Conservation (phyloP, 2,329 filamentous ascomycete genomes). For the Corynespora cassiicola region DNA sequence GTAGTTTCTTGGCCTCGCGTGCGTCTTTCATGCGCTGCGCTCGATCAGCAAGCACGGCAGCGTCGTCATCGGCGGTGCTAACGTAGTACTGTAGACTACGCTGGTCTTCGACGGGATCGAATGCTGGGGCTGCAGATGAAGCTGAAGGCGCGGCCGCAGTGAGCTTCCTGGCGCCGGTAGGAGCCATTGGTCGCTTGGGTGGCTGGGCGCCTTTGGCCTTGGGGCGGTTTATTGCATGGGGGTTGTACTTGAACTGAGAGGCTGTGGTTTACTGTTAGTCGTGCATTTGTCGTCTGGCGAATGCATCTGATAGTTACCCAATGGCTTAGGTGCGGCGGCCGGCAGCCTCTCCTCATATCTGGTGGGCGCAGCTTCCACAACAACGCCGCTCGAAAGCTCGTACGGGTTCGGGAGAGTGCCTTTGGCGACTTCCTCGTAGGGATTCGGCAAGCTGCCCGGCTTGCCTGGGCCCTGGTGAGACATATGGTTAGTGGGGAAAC, state of each 20-base stretch:
- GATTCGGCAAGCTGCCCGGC: conserved; percentile 31
- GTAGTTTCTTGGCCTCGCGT: conserved; percentile 60
- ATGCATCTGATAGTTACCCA: conserved; percentile 43
- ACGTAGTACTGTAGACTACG: conserved; percentile 62
- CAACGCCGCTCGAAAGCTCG: too few relatives aligned
- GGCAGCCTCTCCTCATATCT: conserved; percentile 35
- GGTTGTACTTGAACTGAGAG: conserved; percentile 34
- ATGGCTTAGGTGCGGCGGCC: conserved; percentile 38
- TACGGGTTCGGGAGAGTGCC: conserved; percentile 25
- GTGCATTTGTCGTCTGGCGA: too few relatives aligned
- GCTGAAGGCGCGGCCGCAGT: conserved; percentile 18
- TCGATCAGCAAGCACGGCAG: conserved; percentile 67
- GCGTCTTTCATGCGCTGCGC: conserved; percentile 66
- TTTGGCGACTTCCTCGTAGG: conserved; percentile 16
- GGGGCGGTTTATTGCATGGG: conserved; percentile 41
- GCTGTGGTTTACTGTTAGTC: conserved; percentile 36
- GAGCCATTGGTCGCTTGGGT: conserved; percentile 34
- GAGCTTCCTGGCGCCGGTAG: too few relatives aligned
- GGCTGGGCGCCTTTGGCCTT: conserved; percentile 28
- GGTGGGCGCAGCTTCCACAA: conserved; percentile 35
- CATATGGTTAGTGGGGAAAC: too few relatives aligned
- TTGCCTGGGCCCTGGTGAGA: conserved; percentile 29
- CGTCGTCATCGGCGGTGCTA: conserved; percentile 82
- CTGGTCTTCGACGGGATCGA: conserved; percentile 23
- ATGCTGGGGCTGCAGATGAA: conserved; percentile 17